phyloP scores from a whole-genome alignment of 441 rosid species.

The Adansonia grandidieri region DNA sequence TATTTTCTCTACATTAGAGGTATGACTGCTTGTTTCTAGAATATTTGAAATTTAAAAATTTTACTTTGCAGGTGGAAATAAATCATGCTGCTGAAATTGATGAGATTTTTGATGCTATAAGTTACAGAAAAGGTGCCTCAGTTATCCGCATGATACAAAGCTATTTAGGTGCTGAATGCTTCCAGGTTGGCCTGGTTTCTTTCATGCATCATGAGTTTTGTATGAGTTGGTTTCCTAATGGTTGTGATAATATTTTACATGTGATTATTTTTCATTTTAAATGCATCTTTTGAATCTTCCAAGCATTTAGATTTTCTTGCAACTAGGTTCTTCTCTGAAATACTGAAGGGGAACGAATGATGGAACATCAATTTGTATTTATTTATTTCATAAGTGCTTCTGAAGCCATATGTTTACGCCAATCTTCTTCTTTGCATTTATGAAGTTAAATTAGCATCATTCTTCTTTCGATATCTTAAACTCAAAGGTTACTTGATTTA shows the following conservation, averaged over 20 bases:
- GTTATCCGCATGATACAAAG: slow-evolving; percentile 95
- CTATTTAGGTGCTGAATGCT: slow-evolving; percentile 87
- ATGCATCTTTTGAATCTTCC: slow-evolving; percentile 3
- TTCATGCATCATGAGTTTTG: not conserved
- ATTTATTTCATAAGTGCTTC: slow-evolving; percentile 11
- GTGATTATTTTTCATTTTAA: not conserved
- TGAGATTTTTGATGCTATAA: slow-evolving; percentile 93
- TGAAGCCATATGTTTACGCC: not conserved
- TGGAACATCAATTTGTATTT: slow-evolving; percentile 4
- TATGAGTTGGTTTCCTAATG: not conserved
- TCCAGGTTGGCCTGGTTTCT: slow-evolving; percentile 66
- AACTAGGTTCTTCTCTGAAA: not conserved
- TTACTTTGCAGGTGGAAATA: slow-evolving; percentile 72
- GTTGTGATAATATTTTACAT: not conserved
- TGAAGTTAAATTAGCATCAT: slow-evolving; percentile 1
- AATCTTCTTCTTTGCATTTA: slow-evolving; percentile 20
- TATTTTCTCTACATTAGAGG: not conserved
- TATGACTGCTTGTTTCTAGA: not conserved
- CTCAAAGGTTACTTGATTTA: slow-evolving; percentile 14
- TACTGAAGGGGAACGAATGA: not conserved
- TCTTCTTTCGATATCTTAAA: slow-evolving; percentile 4
- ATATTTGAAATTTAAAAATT: slow-evolving; percentile 15
- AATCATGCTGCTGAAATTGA: slow-evolving; percentile 86
- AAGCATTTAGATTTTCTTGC: not conserved
- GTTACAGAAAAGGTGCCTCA: slow-evolving; percentile 93